Conservation (phyloP, 352 stramenopile genomes). For the Phytophthora rubi region DNA sequence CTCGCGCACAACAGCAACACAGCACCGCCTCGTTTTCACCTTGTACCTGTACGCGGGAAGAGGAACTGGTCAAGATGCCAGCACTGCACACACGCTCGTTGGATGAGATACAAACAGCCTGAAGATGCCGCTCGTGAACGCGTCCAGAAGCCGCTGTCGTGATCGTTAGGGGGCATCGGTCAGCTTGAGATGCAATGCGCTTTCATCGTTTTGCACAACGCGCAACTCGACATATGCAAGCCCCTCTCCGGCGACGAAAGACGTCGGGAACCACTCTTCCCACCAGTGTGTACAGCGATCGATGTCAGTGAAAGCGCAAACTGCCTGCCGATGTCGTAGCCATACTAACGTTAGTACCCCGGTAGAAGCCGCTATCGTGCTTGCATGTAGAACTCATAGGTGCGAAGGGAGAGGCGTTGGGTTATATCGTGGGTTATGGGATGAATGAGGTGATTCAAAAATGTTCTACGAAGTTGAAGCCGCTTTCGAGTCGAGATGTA, state of each 20-base stretch:
- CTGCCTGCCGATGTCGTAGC: too few species aligned
- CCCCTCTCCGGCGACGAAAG: background rate
- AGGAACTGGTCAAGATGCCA: slow-evolving; percentile 12
- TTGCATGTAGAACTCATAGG: too few species aligned
- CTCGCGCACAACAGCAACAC: too few species aligned
- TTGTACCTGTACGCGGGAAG: background rate
- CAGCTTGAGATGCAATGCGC: background rate
- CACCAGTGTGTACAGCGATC: background rate
- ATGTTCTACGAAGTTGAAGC: too few species aligned
- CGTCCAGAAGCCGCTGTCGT: slow-evolving; percentile 7
- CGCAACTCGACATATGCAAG: slow-evolving; percentile 13
- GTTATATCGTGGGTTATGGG: too few species aligned
- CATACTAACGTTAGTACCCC: too few species aligned
- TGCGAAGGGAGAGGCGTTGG: too few species aligned
- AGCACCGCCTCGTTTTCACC: too few species aligned
- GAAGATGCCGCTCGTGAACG: slow-evolving; percentile 15
- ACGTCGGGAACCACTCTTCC: background rate
- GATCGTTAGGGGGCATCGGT: background rate
- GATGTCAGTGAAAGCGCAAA: background rate
- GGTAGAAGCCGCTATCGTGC: too few species aligned
- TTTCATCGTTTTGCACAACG: slow-evolving; percentile 17
- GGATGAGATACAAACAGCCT: background rate
- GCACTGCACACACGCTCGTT: slow-evolving; percentile 22
- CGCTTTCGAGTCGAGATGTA: too few species aligned
- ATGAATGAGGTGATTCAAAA: too few species aligned